Base-by-base conservation (phyloP, 1,284 basidiomycete species). In the Malassezia slooffiae region DNA sequence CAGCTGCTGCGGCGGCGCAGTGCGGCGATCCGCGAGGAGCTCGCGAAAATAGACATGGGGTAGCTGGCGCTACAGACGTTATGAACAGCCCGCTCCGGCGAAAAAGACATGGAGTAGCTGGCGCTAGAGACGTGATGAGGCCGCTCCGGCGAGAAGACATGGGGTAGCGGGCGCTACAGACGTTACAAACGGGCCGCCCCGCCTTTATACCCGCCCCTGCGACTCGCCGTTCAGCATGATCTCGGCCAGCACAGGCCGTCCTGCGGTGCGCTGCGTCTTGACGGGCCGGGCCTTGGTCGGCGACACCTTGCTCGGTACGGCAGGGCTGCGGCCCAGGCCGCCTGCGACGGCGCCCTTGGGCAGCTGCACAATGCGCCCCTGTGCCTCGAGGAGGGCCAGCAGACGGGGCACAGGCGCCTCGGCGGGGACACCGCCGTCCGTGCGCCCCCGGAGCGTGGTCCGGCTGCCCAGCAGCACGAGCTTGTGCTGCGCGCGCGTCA, bases 401-500 rank as follows among this genome's bases (percentile, higher is more conserved):
- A 56, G 29, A 15, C 34, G 28, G 3, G 26, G 35, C 32, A 58
- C 39, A 32, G 54, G 38, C 19, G 37, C 22, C 11, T n/a, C n/a
- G n/a, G n/a, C n/a, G 34, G 17, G n/a, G 17, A 6, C n/a, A 28
- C 9, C 30, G 19, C 16, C 28, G n/a, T n/a, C 23, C n/a, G n/a
- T n/a, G 24, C 17, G 21, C n/a, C 30, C 31, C 6, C 29, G n/a
- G 31, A 67, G 38, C 0, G 64, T 67, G 3, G 26, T 10, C 2
- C 19, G 19, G 30, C 52, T 54, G 8, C 63, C 65, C 3, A 66
- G 23, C 28, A 67, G 32, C 24, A 66, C 27, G 4, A 68, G 41
- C 41, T 66, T 88, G 75, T 82, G 88, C 60, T 50, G 41, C 5
- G 61, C 59, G 3, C 65, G 43, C 3, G 61, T 68, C n/a, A 66